A percentile compares a stretch with the other conserved stretches of the same genome.
Conservation (phyloP, 2,329 filamentous ascomycete species). For the Neurospora sp. region DNA sequence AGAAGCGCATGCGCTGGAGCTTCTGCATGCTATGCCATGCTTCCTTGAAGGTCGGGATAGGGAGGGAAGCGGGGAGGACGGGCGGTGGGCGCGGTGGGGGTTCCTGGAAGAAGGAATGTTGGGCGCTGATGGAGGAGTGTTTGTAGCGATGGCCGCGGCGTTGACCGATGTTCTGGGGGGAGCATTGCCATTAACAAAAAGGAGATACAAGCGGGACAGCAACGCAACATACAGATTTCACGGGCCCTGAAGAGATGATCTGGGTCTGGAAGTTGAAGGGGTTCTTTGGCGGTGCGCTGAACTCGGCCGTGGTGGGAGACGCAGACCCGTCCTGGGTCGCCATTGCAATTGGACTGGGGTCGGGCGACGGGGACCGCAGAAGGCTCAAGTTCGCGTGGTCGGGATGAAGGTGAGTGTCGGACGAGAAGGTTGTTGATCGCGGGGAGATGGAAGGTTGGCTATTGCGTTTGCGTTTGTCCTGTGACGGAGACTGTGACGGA, state of each 20-base stretch:
- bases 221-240: constrained; percentile 58
- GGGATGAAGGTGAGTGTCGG: constrained; percentile 15
- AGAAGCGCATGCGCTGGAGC: constrained; percentile 72
- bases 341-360: constrained; percentile 22
- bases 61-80: constrained; percentile 81
- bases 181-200: constrained; percentile 5
- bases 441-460: constrained; percentile 8
- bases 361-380: constrained; percentile 21
- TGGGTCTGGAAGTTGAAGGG: constrained; percentile 95
- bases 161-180: constrained; percentile 69
- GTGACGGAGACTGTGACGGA: background rate
- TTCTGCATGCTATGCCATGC: constrained; percentile 83
- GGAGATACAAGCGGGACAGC: background rate
- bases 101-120: constrained; percentile 93
- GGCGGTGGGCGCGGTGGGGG: constrained; percentile 78
- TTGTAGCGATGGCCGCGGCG: constrained; percentile 96
- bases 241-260: constrained; percentile 61
- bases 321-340: constrained; percentile 23
- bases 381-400: constrained; percentile 6
- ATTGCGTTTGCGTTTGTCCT: background rate
- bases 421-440: constrained; percentile 9
- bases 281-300: constrained; percentile 33
- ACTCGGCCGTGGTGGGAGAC: constrained; percentile 11
- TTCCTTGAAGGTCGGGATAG: constrained; percentile 81
- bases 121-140: constrained; percentile 80